A percentile compares a stretch with the other conserved stretches of the same genome.
Evolutionary conservation across 805 yeast genomes (phyloP).

Genomic region (Ogataea nakhonphanomensis): DNA sequence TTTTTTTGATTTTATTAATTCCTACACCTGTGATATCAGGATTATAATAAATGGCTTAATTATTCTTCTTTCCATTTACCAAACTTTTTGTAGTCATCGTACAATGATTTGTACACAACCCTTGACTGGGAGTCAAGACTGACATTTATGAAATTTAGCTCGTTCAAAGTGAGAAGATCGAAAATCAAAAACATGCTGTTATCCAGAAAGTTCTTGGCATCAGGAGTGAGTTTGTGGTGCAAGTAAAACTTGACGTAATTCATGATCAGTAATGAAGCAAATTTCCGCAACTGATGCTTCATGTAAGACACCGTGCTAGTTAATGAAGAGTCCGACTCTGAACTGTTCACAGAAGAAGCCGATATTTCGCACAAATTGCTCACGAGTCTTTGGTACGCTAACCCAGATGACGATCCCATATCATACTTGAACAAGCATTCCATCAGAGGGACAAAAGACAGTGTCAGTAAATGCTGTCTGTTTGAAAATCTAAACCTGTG

Average conservation of each 20-base stretch:
- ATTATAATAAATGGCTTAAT: background rate
- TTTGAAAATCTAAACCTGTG: constrained; percentile 69
- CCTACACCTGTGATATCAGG: constrained; percentile 2
- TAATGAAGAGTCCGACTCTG: constrained; percentile 29
- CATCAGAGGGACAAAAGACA: constrained; percentile 48
- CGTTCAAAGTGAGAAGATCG: constrained; percentile 65
- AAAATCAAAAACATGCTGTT: constrained; percentile 61
- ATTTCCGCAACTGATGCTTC: constrained; percentile 60
- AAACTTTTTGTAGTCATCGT: constrained; percentile 65
- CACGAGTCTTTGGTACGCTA: constrained; percentile 54
- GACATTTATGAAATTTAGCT: constrained; percentile 58
- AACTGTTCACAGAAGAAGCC: constrained; percentile 25
- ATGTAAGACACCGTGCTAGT: constrained; percentile 53
- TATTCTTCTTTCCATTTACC: constrained; percentile 79
- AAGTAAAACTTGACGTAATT: constrained; percentile 57
- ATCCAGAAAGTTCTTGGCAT: constrained; percentile 46
- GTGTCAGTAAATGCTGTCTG: constrained; percentile 66
- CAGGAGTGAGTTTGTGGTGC: constrained; percentile 43
- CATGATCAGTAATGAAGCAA: constrained; percentile 55
- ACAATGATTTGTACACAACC: constrained; percentile 60
- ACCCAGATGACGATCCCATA: constrained; percentile 33
- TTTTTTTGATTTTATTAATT: background rate
- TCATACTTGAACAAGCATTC: constrained; percentile 37
- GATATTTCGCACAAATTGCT: constrained; percentile 74
- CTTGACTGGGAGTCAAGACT: constrained; percentile 69